Evolutionary conservation across 495 filamentous ascomycete species (phyloP), one percentile per base, ranked within the genome.

Genomic region (Trichoderma asperelloides): DNA sequence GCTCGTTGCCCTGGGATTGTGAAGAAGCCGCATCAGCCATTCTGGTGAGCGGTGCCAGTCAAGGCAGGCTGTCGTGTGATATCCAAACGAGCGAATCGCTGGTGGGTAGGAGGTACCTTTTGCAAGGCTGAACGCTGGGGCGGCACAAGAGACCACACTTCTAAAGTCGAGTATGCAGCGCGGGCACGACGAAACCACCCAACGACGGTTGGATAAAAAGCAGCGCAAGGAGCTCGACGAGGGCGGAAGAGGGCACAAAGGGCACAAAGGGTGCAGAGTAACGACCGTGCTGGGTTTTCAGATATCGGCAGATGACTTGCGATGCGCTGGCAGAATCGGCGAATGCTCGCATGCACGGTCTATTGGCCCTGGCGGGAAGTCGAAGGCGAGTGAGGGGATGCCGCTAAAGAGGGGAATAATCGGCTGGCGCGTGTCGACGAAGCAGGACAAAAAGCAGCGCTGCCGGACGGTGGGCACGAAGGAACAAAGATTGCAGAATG

Each of bases 361-460:
- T 27, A 60, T 60, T 60, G 55, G 55, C 27, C 15, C 55, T 25
- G 27, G 55, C 55, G 55, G 27, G 55, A 37, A 25, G 55, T 60
- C 55, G 55, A 30, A 60, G 55, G 55, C 55, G 55, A 60, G 55
- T 60, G 55, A 60, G 55, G 55, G 55, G 55, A 60, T 25, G 49
- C 49, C 49, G 55, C 55, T 60, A 11, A 16, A 60, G 55, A 60
- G 55, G 55, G 55, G 55, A n/a, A 60, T 30, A 30, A n/a, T 13
- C 27, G 23, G 55, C 55, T 30, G 8, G 27, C 15, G 27, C 55
- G 55, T 60, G 15, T 47, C 43, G 16, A 47, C 23, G 21, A 11
- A 15, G 55, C 12, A 30, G n/a, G 55, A 30, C 55, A 60, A 13
- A 60, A 60, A 55, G 49, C 49, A 55, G 49, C 49, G 49, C 49